Conservation (phyloP, 331 rosid species). For the Spiraea crenata region DNA sequence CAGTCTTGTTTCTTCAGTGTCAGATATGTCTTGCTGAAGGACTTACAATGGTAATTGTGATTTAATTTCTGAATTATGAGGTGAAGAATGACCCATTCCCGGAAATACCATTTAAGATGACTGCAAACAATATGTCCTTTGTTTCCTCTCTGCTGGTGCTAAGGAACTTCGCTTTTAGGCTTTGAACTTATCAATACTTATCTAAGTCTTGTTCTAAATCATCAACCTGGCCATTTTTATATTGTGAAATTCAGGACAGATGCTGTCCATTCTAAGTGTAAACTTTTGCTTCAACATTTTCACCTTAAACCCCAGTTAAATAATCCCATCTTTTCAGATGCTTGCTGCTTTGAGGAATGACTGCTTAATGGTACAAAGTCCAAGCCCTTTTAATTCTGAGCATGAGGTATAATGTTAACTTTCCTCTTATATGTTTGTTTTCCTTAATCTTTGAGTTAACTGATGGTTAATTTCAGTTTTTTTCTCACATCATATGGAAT, state of each 20-base stretch:
- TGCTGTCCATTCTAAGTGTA: conserved; percentile 1
- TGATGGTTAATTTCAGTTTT: background rate
- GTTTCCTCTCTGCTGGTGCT: background rate
- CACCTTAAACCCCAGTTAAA: conserved; percentile 9
- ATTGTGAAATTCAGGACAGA: background rate
- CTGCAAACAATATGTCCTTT: background rate
- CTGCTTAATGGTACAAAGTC: conserved; percentile 40
- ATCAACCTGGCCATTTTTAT: conserved; percentile 8
- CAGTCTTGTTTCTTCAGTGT: conserved; percentile 85
- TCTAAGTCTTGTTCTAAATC: conserved; percentile 8
- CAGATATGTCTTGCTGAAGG: conserved; percentile 91
- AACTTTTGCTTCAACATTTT: conserved; percentile 26
- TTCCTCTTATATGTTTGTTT: background rate
- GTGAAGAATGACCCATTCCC: conserved; percentile 17
- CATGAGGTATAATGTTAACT: conserved; percentile 58
- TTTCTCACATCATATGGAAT: background rate
- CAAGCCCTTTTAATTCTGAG: conserved; percentile 78
- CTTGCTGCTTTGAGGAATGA: conserved; percentile 85
- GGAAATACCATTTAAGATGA: conserved; percentile 16
- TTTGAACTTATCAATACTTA: background rate
- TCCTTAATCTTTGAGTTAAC: background rate
- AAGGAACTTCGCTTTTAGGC: background rate
- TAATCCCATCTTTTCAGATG: conserved; percentile 59
- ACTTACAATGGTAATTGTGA: conserved; percentile 67
- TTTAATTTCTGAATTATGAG: conserved; percentile 14